These are phyloP conservation scores for Chlorella variabilis DNA, from an alignment of 163 green algal species.

Conservation along the genomic window DNA sequence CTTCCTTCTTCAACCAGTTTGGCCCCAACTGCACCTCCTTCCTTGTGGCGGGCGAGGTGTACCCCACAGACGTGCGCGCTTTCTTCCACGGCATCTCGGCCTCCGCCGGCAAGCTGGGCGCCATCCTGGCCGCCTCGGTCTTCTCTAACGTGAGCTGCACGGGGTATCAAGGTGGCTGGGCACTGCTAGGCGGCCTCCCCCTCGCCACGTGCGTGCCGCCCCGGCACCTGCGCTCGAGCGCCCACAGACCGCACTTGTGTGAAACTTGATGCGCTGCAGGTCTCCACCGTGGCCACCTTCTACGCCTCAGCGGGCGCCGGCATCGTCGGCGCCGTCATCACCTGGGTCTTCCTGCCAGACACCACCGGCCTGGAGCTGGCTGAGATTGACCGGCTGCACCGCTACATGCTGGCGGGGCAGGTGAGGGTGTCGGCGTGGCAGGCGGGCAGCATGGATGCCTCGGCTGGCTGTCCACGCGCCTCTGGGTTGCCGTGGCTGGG, in stretches of 20 bases:
- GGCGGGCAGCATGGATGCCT: background rate
- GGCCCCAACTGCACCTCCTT: conserved; percentile 51
- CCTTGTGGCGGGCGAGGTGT: conserved; percentile 28
- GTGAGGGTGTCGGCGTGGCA: background rate
- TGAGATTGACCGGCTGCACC: conserved; percentile 48
- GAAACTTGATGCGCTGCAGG: too few relatives aligned
- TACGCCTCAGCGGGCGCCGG: conserved; percentile 10
- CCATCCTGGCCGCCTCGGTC: conserved; percentile 15
- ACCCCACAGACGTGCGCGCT: conserved; percentile 20
- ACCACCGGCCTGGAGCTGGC: conserved; percentile 50
- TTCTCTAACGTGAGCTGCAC: conserved; percentile 11
- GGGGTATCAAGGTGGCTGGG: background rate
- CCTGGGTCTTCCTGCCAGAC: conserved; percentile 50
- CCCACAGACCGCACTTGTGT: too few relatives aligned
- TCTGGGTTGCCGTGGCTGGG: too few relatives aligned
- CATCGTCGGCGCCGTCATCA: conserved; percentile 7
- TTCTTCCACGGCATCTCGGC: conserved; percentile 42
- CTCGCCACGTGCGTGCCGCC: too few relatives aligned
- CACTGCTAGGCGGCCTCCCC: background rate
- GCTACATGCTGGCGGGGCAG: conserved; percentile 45
- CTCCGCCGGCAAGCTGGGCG: conserved; percentile 27
- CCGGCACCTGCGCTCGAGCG: too few relatives aligned
- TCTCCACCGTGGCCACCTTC: background rate
- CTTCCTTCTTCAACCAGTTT: conserved; percentile 59
- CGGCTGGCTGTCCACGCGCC: too few relatives aligned